Percentiles rank a stretch among this genome's conserved stretches.
Evolutionary conservation across 129 eudicot genomes (phyloP).

Genomic region (Lactuca sativa): DNA sequence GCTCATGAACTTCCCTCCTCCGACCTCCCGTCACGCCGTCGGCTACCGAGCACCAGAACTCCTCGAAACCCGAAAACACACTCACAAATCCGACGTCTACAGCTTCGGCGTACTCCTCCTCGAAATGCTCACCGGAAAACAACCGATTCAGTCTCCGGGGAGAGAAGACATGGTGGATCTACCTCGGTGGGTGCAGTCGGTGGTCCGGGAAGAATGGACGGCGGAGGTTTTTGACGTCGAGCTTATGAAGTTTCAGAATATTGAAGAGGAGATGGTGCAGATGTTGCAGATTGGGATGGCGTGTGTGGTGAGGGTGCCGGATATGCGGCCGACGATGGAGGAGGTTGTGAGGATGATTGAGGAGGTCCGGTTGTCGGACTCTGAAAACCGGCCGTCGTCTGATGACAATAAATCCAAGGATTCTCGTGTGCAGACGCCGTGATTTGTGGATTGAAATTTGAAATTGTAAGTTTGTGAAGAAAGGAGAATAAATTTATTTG

Average conservation of each 20-base stretch:
- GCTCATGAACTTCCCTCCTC: slow-evolving; percentile 64
- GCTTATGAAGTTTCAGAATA: slow-evolving; percentile 67
- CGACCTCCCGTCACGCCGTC: slow-evolving; percentile 57
- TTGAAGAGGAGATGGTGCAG: slow-evolving; percentile 92
- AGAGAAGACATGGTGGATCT: slow-evolving; percentile 80
- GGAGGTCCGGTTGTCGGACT: slow-evolving; percentile 71
- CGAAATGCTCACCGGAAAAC: slow-evolving; percentile 84
- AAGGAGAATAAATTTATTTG: slow-evolving; percentile 36
- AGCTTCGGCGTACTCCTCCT: slow-evolving; percentile 83
- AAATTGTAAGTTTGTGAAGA: slow-evolving; percentile 37
- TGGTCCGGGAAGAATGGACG: slow-evolving; percentile 94
- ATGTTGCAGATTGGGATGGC: slow-evolving; percentile 95
- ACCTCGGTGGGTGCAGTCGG: slow-evolving; percentile 91
- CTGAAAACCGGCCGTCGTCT: slow-evolving; percentile 73
- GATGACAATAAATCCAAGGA: slow-evolving; percentile 75
- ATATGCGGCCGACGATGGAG: slow-evolving; percentile 70
- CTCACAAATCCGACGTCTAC: slow-evolving; percentile 86
- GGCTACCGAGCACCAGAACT: slow-evolving; percentile 94
- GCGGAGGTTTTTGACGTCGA: slow-evolving; percentile 88
- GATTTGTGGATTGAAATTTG: slow-evolving; percentile 22
- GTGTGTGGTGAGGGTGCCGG: slow-evolving; percentile 69
- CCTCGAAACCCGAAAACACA: slow-evolving; percentile 64
- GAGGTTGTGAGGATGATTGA: slow-evolving; percentile 84
- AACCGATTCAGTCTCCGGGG: slow-evolving; percentile 75
- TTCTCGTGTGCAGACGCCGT: slow-evolving; percentile 65